Evolutionary conservation across 352 stramenopile species (phyloP).

Genomic region (Pythium brassicae): DNA sequence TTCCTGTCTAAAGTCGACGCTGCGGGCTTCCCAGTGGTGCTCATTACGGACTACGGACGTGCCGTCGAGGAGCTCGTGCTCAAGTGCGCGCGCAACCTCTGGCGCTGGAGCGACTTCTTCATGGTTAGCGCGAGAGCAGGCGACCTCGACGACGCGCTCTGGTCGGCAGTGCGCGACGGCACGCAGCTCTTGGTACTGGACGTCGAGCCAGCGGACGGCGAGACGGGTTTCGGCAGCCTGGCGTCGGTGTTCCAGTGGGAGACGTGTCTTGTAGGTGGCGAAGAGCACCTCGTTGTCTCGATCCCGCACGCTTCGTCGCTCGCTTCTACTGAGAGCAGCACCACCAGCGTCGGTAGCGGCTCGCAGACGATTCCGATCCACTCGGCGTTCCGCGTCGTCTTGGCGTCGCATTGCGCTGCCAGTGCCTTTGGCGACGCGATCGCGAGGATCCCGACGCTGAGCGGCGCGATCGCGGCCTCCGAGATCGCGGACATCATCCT

Average conservation of each 20-base stretch:
- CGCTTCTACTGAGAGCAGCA: neutral
- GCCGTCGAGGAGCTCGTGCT: slow-evolving; percentile 44
- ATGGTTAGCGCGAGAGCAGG: slow-evolving; percentile 31
- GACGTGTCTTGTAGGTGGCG: slow-evolving; percentile 14
- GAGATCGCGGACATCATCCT: slow-evolving; percentile 35
- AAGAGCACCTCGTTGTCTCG: slow-evolving; percentile 20
- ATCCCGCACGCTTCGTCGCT: neutral
- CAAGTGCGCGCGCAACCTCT: slow-evolving; percentile 29
- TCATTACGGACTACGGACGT: slow-evolving; percentile 36
- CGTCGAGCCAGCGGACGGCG: slow-evolving; percentile 35
- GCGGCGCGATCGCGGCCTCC: slow-evolving; percentile 18
- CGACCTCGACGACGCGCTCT: slow-evolving; percentile 32
- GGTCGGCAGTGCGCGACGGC: slow-evolving; percentile 31
- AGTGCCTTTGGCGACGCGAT: slow-evolving; percentile 38
- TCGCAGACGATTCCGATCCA: slow-evolving; percentile 26
- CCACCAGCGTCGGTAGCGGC: neutral
- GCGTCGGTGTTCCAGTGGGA: slow-evolving; percentile 30
- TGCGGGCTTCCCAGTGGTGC: slow-evolving; percentile 24
- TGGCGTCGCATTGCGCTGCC: slow-evolving; percentile 27
- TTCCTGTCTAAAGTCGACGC: slow-evolving; percentile 27
- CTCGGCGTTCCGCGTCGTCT: slow-evolving; percentile 33
- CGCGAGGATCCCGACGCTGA: slow-evolving; percentile 27
- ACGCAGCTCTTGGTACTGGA: slow-evolving; percentile 61
- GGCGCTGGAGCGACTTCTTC: slow-evolving; percentile 37
- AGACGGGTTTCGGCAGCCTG: slow-evolving; percentile 14